Evolutionary conservation across 495 filamentous ascomycete species (phyloP).

Genomic region (Amphirosellinia nigrospora): DNA sequence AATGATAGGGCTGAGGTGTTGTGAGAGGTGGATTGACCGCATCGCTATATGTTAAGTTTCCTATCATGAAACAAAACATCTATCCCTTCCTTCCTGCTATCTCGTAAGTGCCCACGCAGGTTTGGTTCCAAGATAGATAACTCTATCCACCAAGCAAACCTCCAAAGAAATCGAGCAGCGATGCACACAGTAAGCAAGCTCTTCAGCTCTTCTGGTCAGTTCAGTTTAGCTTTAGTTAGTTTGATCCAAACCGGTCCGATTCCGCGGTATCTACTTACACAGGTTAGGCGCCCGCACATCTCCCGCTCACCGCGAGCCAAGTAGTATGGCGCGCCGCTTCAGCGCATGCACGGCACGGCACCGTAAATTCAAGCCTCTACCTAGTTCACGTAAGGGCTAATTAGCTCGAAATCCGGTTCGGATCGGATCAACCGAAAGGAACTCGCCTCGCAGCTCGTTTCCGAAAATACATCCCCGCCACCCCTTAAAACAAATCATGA

Average conservation of each 20-base stretch:
- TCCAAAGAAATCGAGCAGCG: not conserved
- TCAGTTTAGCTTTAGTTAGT: not conserved
- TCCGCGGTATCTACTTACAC: not conserved
- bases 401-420: not conserved
- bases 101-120: not conserved
- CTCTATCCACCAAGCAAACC: not conserved
- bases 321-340: not conserved
- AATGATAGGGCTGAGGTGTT: no score
- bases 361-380: not conserved
- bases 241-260: not conserved
- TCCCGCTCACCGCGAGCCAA: not conserved
- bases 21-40: not conserved
- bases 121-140: not conserved
- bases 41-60: not conserved
- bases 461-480: not conserved
- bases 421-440: not conserved
- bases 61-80: conserved; percentile 6
- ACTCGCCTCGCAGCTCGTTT: not conserved
- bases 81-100: not conserved
- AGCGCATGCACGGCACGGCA: not conserved
- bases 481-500: conserved; percentile 10
- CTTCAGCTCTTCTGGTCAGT: not conserved
- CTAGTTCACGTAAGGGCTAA: not conserved
- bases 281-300: not conserved
- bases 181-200: conserved; percentile 15